Base-by-base conservation (phyloP, 139 green algal species). In the Diplosphaera chodatii region DNA sequence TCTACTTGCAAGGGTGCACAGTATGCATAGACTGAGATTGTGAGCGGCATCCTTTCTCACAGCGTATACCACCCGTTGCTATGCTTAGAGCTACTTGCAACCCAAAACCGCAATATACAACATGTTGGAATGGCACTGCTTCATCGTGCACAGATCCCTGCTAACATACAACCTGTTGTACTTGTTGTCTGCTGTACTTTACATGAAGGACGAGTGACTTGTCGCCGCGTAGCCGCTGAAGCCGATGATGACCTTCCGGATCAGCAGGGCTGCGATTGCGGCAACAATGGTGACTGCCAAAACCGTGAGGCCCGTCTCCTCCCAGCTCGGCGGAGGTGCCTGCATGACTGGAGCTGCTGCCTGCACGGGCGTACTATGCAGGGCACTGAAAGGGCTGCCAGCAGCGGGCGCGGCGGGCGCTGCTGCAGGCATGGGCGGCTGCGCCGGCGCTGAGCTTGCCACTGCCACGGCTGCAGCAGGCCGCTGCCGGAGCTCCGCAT, bases 221-320 rank as follows among this genome's bases (percentile, higher is more conserved):
- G 48, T 25, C 13, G 48, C 48, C 48, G 13, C 16, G 18, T 59
- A 59, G 48, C 16, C 48, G 48, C 48, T 25, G 16, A 59, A 59
- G 48, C 48, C 70, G 21, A 55, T 55, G 59, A 68, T 6, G 32
- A 80, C 70, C 64, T 85, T 88, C 4, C 80, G 66, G 5, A 84
- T 18, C 48, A 92, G 62, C 33, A 92, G 82, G 2, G 76, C 77
- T 32, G 67, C 67, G 48, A 93, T 89, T 29, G 71, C 72, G 27
- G 83, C 31, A 22, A 41, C 67, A 32, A 92, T 71, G 33, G 75
- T 69, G 22, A 79, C 70, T 25, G 85, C 85, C 32, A 90, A 64
- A 34, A 82, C 65, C 0, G 85, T 88, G 1, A 90, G 74, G 0
- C 75, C 77, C 1, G 73, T 59, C 56, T 90, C 84, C 33, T 79